Evolutionary conservation across 2,329 filamentous ascomycete genomes (phyloP), one percentile per base, ranked within the genome.

Genomic region (Talaromyces marneffei): DNA sequence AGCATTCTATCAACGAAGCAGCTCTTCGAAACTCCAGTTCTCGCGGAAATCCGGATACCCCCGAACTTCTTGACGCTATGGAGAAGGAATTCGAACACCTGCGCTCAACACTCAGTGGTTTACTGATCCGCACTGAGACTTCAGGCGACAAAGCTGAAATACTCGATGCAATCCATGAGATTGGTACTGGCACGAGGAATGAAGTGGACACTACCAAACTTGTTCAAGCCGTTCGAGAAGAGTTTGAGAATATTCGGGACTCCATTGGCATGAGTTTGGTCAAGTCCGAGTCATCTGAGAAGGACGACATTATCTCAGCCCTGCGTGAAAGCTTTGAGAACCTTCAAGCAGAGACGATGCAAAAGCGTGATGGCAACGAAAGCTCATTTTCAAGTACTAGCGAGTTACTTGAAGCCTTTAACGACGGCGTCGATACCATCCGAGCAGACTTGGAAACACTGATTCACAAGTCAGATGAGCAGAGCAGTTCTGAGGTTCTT

Each of bases 401-500:
- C 55, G 84, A 87, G 64, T 76, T 87, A 23, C 77, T 87, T 6
- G 85, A 87, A 65, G 82, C 82, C 7, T 78, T 88, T 64, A 83
- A 85, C 60, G 84, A 87, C 53, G 91, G 92, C 1, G 82, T 97
- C 39, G 89, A 90, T 63, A 84, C 83, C 46, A 82, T 97, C 35
- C 85, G 91, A 4, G 81, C 84, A 16, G 92, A 97, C 66, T 83
- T 96, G 55, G 80, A 84, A 65, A 87, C 87, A 69, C 82, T 94
- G 16, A 81, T 86, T 23, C 87, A 93, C 71, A 94, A 91, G 76
- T 90, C 92, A 4, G 79, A 85, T 0, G 92, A 96, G 68, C 83
- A 93, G 74, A 92, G 89, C 0, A 93, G 90, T 63, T 90, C 96
- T 65, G 92, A 97, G 74, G 92, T 97, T 57, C 81, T 97, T 0